A percentile compares a stretch with the other conserved stretches of the same genome.
phyloP scores from a whole-genome alignment of 257 asterid genomes.

The Euphrasia confusa region DNA sequence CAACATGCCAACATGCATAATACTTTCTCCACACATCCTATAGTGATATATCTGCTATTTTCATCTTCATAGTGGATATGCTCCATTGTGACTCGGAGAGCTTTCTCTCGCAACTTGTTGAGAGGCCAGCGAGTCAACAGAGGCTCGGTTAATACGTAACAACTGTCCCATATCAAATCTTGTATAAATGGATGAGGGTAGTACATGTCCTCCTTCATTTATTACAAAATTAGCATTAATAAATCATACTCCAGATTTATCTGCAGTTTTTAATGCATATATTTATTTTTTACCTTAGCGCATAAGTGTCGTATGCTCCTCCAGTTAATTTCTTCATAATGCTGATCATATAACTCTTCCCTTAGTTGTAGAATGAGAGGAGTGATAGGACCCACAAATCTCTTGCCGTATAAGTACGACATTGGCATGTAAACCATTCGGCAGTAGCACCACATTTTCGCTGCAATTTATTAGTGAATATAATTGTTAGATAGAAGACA shows the following conservation, averaged over 20 bases:
- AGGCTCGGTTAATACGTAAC: slow-evolving; percentile 55
- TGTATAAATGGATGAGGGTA: slow-evolving; percentile 71
- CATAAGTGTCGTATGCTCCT: slow-evolving; percentile 51
- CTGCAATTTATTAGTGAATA: slow-evolving; percentile 30
- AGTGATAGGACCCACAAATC: slow-evolving; percentile 68
- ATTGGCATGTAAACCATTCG: slow-evolving; percentile 81
- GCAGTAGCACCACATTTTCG: slow-evolving; percentile 76
- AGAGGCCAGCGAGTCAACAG: slow-evolving; percentile 69
- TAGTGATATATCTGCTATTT: slow-evolving; percentile 61
- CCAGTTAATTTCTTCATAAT: slow-evolving; percentile 52
- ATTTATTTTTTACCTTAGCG: slow-evolving; percentile 43
- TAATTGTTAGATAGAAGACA: not conserved
- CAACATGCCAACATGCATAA: slow-evolving; percentile 75
- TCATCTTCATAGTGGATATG: slow-evolving; percentile 80
- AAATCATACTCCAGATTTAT: no score
- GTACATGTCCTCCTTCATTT: slow-evolving; percentile 62
- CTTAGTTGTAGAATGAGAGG: slow-evolving; percentile 54
- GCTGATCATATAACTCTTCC: slow-evolving; percentile 60
- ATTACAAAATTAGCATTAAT: not conserved
- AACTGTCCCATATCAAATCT: slow-evolving; percentile 67
- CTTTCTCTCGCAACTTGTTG: slow-evolving; percentile 55
- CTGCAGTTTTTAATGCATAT: no score
- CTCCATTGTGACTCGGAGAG: slow-evolving; percentile 56
- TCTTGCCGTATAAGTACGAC: slow-evolving; percentile 73
- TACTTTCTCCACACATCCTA: slow-evolving; percentile 72